Conservation (phyloP, 345 rosid species). For the Nasturtium officinale region DNA sequence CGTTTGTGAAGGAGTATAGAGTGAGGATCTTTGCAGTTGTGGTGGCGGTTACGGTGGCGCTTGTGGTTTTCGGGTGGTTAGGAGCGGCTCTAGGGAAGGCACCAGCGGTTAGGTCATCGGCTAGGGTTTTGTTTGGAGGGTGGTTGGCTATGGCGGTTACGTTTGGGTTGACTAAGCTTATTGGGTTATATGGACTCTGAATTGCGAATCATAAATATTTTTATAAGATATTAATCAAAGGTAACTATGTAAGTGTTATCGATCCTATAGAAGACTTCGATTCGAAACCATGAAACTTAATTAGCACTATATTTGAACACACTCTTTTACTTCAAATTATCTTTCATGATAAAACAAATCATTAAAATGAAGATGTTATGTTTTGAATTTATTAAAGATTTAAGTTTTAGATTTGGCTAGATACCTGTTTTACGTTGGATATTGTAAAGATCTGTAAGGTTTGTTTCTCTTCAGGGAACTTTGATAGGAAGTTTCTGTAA, state of each 20-base stretch:
- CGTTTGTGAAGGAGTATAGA: conserved; percentile 66
- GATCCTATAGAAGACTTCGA: neutral
- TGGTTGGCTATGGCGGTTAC: conserved; percentile 95
- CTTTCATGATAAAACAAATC: neutral
- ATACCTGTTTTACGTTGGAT: conserved; percentile 26
- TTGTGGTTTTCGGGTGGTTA: conserved; percentile 69
- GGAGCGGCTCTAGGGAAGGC: conserved; percentile 86
- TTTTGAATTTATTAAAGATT: neutral
- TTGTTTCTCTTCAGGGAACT: neutral
- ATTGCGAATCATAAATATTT: conserved; percentile 2
- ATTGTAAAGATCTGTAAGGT: conserved; percentile 3
- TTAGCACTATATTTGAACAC: conserved; percentile 7
- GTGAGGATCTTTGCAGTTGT: conserved; percentile 65
- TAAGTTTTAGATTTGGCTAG: conserved; percentile 22
- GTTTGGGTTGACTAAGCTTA: conserved; percentile 76
- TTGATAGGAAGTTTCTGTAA: conserved; percentile 1
- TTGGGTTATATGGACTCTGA: conserved; percentile 66
- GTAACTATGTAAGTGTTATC: neutral
- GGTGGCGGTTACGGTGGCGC: conserved; percentile 63
- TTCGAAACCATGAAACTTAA: conserved; percentile 8
- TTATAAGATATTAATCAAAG: neutral
- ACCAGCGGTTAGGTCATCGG: conserved; percentile 52
- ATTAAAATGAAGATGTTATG: neutral
- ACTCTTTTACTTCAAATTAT: conserved; percentile 26
- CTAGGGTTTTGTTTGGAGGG: conserved; percentile 84